These are phyloP conservation scores for Stereocaulon alpinum DNA, from an alignment of 495 filamentous ascomycete genomes.

Conservation along the genomic window DNA sequence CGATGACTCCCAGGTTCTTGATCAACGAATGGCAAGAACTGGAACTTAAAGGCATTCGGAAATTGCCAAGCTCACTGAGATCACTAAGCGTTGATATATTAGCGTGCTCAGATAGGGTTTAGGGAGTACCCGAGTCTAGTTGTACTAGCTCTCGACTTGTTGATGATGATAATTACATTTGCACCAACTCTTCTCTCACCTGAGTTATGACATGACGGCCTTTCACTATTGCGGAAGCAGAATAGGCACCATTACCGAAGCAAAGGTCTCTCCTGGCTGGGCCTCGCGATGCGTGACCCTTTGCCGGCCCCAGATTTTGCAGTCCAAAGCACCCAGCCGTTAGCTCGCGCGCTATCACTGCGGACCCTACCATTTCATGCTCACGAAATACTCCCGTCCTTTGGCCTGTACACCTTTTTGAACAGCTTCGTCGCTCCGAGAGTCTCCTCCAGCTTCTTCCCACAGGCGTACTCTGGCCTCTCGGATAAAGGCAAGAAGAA, in stretches of 20 bases:
- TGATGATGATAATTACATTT: too few species aligned
- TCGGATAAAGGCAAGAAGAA: conserved; percentile 61
- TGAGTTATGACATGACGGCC: not conserved
- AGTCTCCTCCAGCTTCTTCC: conserved; percentile 57
- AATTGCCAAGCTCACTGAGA: too few species aligned
- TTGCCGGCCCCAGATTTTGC: conserved; percentile 47
- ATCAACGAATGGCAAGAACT: too few species aligned
- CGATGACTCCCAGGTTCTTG: too few species aligned
- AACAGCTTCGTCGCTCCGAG: conserved; percentile 61
- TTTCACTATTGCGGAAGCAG: not conserved
- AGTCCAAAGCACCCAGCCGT: conserved; percentile 33
- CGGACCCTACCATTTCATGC: conserved; percentile 70
- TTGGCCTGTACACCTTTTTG: conserved; percentile 66
- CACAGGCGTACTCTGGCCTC: conserved; percentile 60
- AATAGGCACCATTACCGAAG: not conserved
- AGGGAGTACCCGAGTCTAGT: too few species aligned
- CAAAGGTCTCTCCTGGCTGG: not conserved
- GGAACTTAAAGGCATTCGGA: too few species aligned
- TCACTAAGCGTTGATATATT: too few species aligned
- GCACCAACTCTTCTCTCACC: not conserved
- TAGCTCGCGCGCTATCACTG: conserved; percentile 45
- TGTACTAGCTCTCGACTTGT: too few species aligned
- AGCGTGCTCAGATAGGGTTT: too few species aligned
- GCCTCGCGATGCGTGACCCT: conserved; percentile 53
- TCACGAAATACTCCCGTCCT: conserved; percentile 75